Evolutionary conservation across 2,329 filamentous ascomycete species (phyloP), one percentile per base, ranked within the genome.

Genomic region (Podosphaera aphanis): DNA sequence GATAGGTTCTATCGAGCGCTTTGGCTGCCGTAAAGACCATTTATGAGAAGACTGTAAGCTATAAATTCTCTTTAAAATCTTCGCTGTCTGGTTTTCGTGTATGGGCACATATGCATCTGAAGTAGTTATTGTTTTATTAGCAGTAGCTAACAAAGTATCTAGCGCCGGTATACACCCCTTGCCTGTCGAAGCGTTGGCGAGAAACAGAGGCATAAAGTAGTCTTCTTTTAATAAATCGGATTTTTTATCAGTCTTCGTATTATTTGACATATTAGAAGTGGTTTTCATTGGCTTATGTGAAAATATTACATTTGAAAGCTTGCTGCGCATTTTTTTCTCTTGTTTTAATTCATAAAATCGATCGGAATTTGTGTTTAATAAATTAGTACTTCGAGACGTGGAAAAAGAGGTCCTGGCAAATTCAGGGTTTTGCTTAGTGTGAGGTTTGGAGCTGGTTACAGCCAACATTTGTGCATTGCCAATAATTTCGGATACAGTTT

Each of bases 21-120:
- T 83, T 38, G 86, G 76, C 57, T 98, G 90, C 45, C 88, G 73
- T 41, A 98, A 63, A 4, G 86, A 90, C 88, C 90, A 95, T 56
- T 88, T 80, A 54, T 93, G 85, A 27, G 79, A 76, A 56, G 88
- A 84, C 57, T 98, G 90, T 21, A 95, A 66, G 50, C 88, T 77
- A 58, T 94, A 93, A 2, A 98, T 84, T 13, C 84, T 71, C 47
- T 84, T 77, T 3, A 95, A 62, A 25, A 93, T 82, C 47, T 83
- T 79, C 55, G 83, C 90, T 45, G 92, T 83, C 60, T 93, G 84
- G 48, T 80, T 77, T 55, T 95, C 86, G 43, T 84, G 74, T 36
- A 92, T 75, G 38, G 84, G 79, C 1, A 92, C 73, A 48, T 84
- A 77, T 44, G 86, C 78, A 57, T 94, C 86, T 1, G 78, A 69